Percentiles rank a stretch among this genome's conserved stretches.
These are phyloP conservation scores for Aspergillus sclerotiicarbonarius DNA, from an alignment of 495 filamentous ascomycete species.

Conservation along the genomic window DNA sequence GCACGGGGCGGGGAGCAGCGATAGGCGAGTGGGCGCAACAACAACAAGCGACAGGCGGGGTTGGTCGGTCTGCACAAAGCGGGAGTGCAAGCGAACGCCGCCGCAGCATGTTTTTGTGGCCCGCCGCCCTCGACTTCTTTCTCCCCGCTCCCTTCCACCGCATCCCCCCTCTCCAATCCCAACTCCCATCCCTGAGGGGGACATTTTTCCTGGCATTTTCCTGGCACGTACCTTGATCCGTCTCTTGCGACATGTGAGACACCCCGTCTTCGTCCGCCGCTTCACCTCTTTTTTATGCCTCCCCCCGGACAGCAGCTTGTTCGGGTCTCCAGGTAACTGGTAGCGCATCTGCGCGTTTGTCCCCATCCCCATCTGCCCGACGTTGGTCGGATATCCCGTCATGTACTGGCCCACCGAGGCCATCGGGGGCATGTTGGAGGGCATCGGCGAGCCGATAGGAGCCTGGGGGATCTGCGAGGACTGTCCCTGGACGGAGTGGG, in stretches of 20 bases:
- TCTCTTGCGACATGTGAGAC: slow-evolving; percentile 93
- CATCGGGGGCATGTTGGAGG: slow-evolving; percentile 45
- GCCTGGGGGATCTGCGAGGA: slow-evolving; percentile 41
- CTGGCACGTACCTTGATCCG: slow-evolving; percentile 87
- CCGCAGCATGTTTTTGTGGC: slow-evolving; percentile 20
- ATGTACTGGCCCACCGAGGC: slow-evolving; percentile 46
- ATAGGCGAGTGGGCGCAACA: slow-evolving; percentile 15
- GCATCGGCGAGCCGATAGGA: slow-evolving; percentile 45
- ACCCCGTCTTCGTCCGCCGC: slow-evolving; percentile 95
- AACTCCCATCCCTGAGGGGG: background rate
- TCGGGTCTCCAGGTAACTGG: slow-evolving; percentile 38
- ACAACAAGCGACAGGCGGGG: slow-evolving; percentile 28
- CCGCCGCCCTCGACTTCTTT: slow-evolving; percentile 21
- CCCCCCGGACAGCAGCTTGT: slow-evolving; percentile 71
- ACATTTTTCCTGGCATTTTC: background rate
- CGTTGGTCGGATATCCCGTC: slow-evolving; percentile 40
- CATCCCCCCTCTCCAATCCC: slow-evolving; percentile 12
- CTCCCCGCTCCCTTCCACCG: slow-evolving; percentile 12
- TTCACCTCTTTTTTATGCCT: slow-evolving; percentile 99
- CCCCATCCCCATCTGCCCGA: slow-evolving; percentile 36
- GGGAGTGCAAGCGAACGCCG: slow-evolving; percentile 46
- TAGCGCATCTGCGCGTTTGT: slow-evolving; percentile 44
- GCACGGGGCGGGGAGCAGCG: background rate
- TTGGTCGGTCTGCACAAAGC: slow-evolving; percentile 28
- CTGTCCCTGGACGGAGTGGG: slow-evolving; percentile 32